Conservation (phyloP, 2,329 filamentous ascomycete genomes). For the Nemania bipapillata region DNA sequence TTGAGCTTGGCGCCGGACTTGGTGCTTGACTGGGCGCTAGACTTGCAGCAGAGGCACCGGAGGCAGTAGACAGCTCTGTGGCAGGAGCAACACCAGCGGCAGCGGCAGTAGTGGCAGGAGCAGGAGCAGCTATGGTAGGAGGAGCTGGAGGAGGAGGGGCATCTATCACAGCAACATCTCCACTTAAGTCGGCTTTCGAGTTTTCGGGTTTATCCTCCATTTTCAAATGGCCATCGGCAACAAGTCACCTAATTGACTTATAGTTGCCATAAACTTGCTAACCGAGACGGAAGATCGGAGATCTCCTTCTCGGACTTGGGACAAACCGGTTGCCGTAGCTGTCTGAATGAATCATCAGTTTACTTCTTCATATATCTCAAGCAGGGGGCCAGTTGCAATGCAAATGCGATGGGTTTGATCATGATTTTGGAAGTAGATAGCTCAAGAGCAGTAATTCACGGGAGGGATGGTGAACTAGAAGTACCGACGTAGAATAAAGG, state of each 20-base stretch:
- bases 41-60: background rate
- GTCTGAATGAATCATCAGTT: background rate
- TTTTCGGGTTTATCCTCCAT: conserved; percentile 28
- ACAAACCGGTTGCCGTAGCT: background rate
- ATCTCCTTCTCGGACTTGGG: background rate
- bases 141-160: conserved; percentile 15
- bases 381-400: background rate
- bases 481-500: no score
- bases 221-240: background rate
- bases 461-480: conserved; percentile 1
- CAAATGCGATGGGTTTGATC: background rate
- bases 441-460: background rate
- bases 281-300: background rate
- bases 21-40: conserved; percentile 28
- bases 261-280: background rate
- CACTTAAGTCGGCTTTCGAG: background rate
- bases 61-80: background rate
- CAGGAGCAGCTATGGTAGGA: no score
- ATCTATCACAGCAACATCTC: conserved; percentile 19
- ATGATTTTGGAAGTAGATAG: background rate
- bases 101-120: no score
- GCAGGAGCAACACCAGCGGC: no score
- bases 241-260: background rate
- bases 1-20: conserved; percentile 43
- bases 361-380: background rate